phyloP scores from a whole-genome alignment of 352 stramenopile genomes.

The Phytopythium helicoides region DNA sequence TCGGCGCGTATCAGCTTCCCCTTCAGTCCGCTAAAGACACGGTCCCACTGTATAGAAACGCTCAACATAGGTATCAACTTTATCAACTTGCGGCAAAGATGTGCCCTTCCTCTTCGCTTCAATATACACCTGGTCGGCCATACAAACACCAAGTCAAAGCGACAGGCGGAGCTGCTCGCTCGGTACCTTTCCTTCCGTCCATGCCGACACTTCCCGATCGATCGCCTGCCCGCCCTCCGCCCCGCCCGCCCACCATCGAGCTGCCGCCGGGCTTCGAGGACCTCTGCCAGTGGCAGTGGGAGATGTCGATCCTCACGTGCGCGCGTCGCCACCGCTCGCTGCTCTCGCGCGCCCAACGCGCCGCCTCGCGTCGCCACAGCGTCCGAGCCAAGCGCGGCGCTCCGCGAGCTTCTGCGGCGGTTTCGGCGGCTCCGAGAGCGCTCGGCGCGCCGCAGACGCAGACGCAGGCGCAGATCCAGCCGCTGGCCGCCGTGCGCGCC shows the following conservation, averaged over 20 bases:
- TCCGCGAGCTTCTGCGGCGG: conserved; percentile 5
- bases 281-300: conserved; percentile 40
- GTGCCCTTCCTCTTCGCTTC: not conserved
- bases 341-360: conserved; percentile 36
- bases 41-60: not conserved
- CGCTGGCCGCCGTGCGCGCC: conserved; percentile 13
- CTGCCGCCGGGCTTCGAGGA: conserved; percentile 27
- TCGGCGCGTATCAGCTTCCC: too few relatives aligned
- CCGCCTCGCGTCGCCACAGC: conserved; percentile 31
- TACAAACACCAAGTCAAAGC: too few relatives aligned
- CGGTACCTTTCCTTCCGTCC: too few relatives aligned
- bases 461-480: conserved; percentile 6
- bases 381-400: conserved; percentile 11
- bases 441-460: conserved; percentile 5
- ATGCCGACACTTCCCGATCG: not conserved
- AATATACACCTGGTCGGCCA: not conserved
- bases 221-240: not conserved
- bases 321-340: conserved; percentile 49
- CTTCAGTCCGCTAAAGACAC: conserved; percentile 1
- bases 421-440: conserved; percentile 7
- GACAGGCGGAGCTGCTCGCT: too few relatives aligned
- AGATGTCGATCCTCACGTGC: conserved; percentile 62
- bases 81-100: too few relatives aligned
- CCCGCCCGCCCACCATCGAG: conserved; percentile 19
- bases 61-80: too few relatives aligned